Percentiles rank a stretch among this genome's conserved stretches.
Conservation (phyloP, 2,329 filamentous ascomycete species). For the Albophoma yamanashiensis region DNA sequence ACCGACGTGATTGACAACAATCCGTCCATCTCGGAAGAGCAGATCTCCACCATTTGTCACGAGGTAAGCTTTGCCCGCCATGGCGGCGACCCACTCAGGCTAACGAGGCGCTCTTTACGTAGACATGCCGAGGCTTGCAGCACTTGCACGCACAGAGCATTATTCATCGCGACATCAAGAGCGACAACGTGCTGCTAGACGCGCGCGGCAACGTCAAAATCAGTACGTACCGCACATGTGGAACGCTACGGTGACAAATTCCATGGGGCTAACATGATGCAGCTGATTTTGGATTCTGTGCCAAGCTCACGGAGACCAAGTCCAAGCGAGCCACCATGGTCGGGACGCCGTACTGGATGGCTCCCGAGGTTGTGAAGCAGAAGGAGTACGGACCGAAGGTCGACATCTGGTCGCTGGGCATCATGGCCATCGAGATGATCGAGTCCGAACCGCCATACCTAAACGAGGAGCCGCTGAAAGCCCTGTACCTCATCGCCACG, state of each 20-base stretch:
- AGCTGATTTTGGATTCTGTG: slow-evolving; percentile 99
- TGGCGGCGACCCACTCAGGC: background rate
- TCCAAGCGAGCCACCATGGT: slow-evolving; percentile 99
- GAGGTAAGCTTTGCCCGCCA: slow-evolving; percentile 52
- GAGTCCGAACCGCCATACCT: slow-evolving; percentile 96
- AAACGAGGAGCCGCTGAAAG: slow-evolving; percentile 95
- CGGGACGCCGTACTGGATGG: slow-evolving; percentile 99
- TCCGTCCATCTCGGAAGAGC: slow-evolving; percentile 82
- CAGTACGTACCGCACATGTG: slow-evolving; percentile 49
- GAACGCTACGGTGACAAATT: background rate
- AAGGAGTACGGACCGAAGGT: slow-evolving; percentile 98
- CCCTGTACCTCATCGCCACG: slow-evolving; percentile 92
- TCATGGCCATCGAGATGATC: slow-evolving; percentile 99
- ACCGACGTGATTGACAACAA: slow-evolving; percentile 99
- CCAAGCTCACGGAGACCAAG: slow-evolving; percentile 93
- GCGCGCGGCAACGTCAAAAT: slow-evolving; percentile 95
- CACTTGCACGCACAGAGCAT: slow-evolving; percentile 94
- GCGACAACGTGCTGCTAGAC: slow-evolving; percentile 93
- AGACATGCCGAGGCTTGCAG: slow-evolving; percentile 93
- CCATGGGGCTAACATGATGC: slow-evolving; percentile 19
- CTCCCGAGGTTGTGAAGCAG: slow-evolving; percentile 96
- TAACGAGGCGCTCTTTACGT: slow-evolving; percentile 13
- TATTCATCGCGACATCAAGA: slow-evolving; percentile 98
- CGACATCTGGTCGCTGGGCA: slow-evolving; percentile 96
- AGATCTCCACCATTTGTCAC: slow-evolving; percentile 93